phyloP scores from a whole-genome alignment of 345 rosid genomes.

The Draba incana region DNA sequence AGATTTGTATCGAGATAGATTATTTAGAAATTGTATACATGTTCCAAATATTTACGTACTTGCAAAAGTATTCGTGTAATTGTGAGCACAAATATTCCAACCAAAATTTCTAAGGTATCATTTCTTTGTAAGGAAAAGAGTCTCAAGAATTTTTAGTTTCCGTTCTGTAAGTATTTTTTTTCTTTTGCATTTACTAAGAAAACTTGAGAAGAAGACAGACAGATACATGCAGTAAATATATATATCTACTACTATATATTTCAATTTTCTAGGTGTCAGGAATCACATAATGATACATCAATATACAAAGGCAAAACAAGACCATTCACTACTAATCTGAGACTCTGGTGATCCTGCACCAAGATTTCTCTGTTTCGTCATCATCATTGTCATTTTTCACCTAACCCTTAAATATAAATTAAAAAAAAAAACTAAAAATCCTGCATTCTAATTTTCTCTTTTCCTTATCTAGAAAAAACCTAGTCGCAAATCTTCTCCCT shows the following conservation, averaged over 20 bases:
- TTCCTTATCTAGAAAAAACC: neutral
- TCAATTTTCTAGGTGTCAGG: conserved; percentile 37
- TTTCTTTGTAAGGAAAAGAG: no score
- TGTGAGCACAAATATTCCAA: no score
- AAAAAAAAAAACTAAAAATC: neutral
- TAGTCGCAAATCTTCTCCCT: conserved; percentile 37
- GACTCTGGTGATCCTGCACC: conserved; percentile 28
- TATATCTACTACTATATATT: conserved; percentile 11
- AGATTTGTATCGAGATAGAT: no score
- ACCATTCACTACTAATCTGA: conserved; percentile 34
- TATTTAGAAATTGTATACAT: no score
- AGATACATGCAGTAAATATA: conserved; percentile 31
- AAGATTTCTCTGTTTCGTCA: conserved; percentile 41
- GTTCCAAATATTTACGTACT: no score
- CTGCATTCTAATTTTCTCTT: neutral
- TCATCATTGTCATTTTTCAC: conserved; percentile 23
- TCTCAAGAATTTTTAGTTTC: no score
- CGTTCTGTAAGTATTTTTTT: no score
- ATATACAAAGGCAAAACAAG: conserved; percentile 40
- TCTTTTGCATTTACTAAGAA: neutral
- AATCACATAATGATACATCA: conserved; percentile 52
- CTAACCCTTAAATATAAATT: neutral
- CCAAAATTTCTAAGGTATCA: no score
- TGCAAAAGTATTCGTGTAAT: no score
- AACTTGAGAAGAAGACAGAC: no score